A percentile compares a stretch with the other conserved stretches of the same genome.
phyloP scores from a whole-genome alignment of 805 yeast genomes.

The Sugiyamaella mastotermitis region DNA sequence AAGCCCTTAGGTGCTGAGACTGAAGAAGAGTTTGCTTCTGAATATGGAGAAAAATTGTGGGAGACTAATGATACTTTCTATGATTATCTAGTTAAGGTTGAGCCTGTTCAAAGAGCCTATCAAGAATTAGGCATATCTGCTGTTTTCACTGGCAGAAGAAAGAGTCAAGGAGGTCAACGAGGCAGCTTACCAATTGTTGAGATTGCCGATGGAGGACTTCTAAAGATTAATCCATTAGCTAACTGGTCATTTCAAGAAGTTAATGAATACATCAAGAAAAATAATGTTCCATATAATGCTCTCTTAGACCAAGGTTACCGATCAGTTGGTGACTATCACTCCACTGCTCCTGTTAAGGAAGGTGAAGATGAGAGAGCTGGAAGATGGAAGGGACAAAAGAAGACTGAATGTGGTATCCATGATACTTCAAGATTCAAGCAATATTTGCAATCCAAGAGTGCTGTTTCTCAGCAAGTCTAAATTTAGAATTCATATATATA shows the following conservation, averaged over 20 bases:
- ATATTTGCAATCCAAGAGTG: slow-evolving; percentile 24
- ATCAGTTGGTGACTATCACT: slow-evolving; percentile 93
- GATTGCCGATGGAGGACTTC: slow-evolving; percentile 60
- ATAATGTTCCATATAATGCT: slow-evolving; percentile 80
- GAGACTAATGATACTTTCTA: slow-evolving; percentile 72
- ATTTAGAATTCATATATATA: neutral
- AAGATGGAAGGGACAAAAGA: slow-evolving; percentile 87
- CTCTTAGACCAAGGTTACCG: slow-evolving; percentile 81
- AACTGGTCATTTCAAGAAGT: slow-evolving; percentile 77
- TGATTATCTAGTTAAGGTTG: slow-evolving; percentile 86
- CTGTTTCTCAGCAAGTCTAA: slow-evolving; percentile 5
- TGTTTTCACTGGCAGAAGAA: slow-evolving; percentile 86
- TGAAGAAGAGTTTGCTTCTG: slow-evolving; percentile 56
- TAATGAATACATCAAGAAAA: slow-evolving; percentile 55
- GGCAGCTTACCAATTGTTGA: slow-evolving; percentile 68
- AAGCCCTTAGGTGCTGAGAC: slow-evolving; percentile 53
- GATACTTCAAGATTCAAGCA: slow-evolving; percentile 69
- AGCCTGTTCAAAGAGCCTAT: slow-evolving; percentile 85
- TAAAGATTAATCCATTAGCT: slow-evolving; percentile 86
- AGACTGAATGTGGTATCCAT: slow-evolving; percentile 96
- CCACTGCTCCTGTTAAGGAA: slow-evolving; percentile 80
- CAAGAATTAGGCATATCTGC: slow-evolving; percentile 66
- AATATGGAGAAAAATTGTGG: slow-evolving; percentile 79
- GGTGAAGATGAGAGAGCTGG: slow-evolving; percentile 98
- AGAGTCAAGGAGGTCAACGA: slow-evolving; percentile 85